Conservation (phyloP, 73 alveolate species). For the Loxodes magnus region DNA sequence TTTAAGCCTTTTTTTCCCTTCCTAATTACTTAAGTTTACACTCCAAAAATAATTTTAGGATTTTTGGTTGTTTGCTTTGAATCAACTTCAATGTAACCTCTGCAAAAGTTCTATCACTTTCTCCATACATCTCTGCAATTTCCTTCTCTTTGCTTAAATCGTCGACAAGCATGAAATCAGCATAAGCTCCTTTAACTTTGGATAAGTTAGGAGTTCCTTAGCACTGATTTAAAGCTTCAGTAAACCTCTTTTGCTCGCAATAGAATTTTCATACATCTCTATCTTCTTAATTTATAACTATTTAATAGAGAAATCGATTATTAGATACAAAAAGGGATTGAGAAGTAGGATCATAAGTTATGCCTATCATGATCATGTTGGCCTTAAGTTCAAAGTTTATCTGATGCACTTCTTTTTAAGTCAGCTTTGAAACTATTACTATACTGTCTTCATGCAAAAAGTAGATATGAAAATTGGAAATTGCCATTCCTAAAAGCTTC, state of each 20-base stretch:
- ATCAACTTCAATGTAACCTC: conserved; percentile 72
- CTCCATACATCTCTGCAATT: conserved; percentile 64
- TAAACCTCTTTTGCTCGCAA: conserved; percentile 47
- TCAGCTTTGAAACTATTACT: conserved; percentile 40
- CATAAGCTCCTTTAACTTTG: conserved; percentile 63
- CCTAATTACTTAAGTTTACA: conserved; percentile 27
- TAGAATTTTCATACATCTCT: conserved; percentile 81
- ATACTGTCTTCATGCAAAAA: conserved; percentile 28
- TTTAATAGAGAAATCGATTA: conserved; percentile 18
- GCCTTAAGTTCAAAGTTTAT: conserved; percentile 23
- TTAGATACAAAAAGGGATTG: conserved; percentile 37
- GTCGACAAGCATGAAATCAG: conserved; percentile 59
- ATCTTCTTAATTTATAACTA: conserved; percentile 57
- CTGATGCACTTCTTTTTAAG: conserved; percentile 30
- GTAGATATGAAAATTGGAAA: conserved; percentile 43
- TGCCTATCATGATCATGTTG: conserved; percentile 30
- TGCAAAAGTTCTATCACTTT: conserved; percentile 70
- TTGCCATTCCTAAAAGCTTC: conserved; percentile 1
- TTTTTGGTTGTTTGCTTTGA: conserved; percentile 39
- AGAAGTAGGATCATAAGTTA: conserved; percentile 21
- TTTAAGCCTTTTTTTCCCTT: conserved; percentile 53
- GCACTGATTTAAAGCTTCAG: conserved; percentile 54
- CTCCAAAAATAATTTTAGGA: conserved; percentile 43
- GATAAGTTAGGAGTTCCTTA: conserved; percentile 29
- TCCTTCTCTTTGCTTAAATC: conserved; percentile 46